Percentiles rank a stretch among this genome's conserved stretches.
Conservation (phyloP, 2,329 filamentous ascomycete genomes). For the Domatiomyces globalis region DNA sequence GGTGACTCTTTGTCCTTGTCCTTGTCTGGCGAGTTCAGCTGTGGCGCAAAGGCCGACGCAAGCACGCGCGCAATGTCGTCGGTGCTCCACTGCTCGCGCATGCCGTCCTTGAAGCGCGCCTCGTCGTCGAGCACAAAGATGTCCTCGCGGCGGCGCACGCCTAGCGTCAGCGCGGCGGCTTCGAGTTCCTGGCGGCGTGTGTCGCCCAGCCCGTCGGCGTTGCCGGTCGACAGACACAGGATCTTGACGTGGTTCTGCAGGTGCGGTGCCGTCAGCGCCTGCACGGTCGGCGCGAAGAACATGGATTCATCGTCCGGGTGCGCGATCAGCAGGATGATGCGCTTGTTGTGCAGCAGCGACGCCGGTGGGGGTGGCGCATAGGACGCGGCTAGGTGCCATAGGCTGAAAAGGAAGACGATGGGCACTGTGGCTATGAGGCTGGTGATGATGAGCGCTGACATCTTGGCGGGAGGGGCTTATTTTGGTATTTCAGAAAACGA, state of each 20-base stretch:
- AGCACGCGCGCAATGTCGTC: constrained; percentile 57
- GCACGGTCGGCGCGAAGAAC: constrained; percentile 88
- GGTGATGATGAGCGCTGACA: background rate
- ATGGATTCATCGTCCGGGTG: constrained; percentile 98
- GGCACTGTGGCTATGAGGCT: constrained; percentile 8
- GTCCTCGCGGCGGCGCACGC: constrained; percentile 59
- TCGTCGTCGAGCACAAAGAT: constrained; percentile 73
- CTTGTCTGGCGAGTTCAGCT: constrained; percentile 31
- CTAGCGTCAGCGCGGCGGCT: constrained; percentile 63
- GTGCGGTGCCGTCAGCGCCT: constrained; percentile 66
- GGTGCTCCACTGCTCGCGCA: constrained; percentile 64
- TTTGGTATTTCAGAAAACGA: too few species aligned
- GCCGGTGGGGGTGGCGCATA: constrained; percentile 23
- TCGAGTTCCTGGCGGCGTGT: constrained; percentile 71
- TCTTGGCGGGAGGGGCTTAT: too few species aligned
- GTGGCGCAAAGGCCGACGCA: constrained; percentile 57
- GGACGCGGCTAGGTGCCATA: constrained; percentile 20
- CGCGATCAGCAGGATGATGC: constrained; percentile 82
- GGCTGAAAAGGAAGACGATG: constrained; percentile 13
- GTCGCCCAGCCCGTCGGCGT: constrained; percentile 76
- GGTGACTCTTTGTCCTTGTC: constrained; percentile 9
- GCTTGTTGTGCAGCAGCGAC: constrained; percentile 54
- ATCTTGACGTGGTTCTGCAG: constrained; percentile 88
- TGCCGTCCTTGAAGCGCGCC: constrained; percentile 71
- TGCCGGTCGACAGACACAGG: constrained; percentile 73